Percentiles rank a stretch among this genome's conserved stretches.
phyloP scores from a whole-genome alignment of 169 alveolate genomes.

The Plasmodium coatneyi region DNA sequence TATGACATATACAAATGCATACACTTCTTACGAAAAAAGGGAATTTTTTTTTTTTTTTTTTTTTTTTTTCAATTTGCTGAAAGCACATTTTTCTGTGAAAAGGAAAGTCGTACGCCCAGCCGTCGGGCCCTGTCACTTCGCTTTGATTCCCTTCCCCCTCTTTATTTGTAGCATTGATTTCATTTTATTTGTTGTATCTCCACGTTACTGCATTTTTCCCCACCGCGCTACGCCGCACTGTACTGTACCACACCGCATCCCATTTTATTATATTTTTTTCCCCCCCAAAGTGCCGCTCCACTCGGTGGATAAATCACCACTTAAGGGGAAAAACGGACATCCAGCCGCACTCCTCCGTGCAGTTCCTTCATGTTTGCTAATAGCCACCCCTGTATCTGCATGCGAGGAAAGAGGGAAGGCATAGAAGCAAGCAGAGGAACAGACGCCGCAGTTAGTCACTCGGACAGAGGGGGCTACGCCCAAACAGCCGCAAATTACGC shows the following conservation, averaged over 20 bases:
- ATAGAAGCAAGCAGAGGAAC: neutral
- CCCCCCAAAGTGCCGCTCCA: neutral
- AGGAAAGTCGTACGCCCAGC: slow-evolving; percentile 3
- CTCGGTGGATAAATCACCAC: slow-evolving; percentile 1
- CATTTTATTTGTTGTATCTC: neutral
- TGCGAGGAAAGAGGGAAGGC: neutral
- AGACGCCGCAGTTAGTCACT: neutral
- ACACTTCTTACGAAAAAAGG: neutral
- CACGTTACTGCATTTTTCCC: neutral
- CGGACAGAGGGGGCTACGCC: neutral
- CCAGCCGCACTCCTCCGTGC: neutral
- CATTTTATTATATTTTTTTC: neutral
- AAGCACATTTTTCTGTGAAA: neutral
- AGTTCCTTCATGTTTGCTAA: slow-evolving; percentile 3
- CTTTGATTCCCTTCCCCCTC: neutral
- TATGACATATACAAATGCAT: neutral
- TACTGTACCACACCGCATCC: neutral
- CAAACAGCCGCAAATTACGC: neutral
- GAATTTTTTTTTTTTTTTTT: neutral
- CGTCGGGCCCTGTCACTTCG: neutral
- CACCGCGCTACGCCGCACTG: too few species aligned
- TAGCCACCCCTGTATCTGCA: neutral
- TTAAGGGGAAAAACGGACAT: neutral
- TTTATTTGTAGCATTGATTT: neutral
- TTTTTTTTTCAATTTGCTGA: neutral